Percentiles rank a stretch among this genome's conserved stretches.
phyloP scores from a whole-genome alignment of 2,329 filamentous ascomycete genomes.

The Aspergillus texensis region DNA sequence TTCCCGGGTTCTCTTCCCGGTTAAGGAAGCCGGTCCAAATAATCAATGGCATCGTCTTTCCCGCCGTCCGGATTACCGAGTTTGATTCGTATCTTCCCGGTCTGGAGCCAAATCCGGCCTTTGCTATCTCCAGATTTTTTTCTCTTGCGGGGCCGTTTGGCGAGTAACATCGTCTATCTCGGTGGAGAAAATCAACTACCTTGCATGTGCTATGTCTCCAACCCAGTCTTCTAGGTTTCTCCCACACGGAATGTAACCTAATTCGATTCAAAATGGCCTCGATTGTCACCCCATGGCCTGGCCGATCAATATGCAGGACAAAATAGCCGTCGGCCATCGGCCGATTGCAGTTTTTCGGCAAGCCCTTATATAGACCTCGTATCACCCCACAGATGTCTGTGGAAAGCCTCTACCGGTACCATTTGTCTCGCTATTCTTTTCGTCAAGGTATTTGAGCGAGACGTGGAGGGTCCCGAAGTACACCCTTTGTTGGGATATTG shows the following conservation, averaged over 20 bases:
- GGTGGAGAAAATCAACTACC: background rate
- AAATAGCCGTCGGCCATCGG: background rate
- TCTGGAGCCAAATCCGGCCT: background rate
- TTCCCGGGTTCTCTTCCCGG: background rate
- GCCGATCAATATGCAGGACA: background rate
- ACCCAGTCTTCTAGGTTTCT: background rate
- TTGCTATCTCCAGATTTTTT: background rate
- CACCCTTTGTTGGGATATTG: too few relatives aligned
- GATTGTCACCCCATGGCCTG: background rate
- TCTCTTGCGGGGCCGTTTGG: background rate
- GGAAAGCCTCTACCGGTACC: background rate
- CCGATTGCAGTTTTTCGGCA: background rate
- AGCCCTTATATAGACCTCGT: background rate
- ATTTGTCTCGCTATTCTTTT: background rate
- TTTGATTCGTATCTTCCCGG: background rate
- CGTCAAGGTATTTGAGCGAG: background rate
- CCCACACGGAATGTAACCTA: slow-evolving; percentile 8
- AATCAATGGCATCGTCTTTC: background rate
- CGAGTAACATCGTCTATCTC: background rate
- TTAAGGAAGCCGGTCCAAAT: background rate
- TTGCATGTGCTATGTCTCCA: background rate
- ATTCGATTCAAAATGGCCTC: background rate
- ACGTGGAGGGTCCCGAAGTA: background rate
- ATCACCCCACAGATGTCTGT: background rate
- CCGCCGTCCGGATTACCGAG: background rate